phyloP scores from a whole-genome alignment of 352 stramenopile species.

The Pilasporangium apinafurcum region DNA sequence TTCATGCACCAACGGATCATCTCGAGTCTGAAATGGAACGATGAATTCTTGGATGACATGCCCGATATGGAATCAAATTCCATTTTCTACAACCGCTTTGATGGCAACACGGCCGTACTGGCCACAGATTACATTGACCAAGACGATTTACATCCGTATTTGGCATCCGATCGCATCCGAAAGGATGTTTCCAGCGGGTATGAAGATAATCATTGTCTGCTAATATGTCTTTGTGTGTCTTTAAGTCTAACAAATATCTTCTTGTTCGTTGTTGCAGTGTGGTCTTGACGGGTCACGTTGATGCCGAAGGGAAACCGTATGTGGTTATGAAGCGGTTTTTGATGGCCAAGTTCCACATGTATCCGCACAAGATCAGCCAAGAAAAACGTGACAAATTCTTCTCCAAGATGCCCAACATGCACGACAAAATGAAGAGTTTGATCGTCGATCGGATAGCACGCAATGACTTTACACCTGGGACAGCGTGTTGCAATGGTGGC shows the following conservation, averaged over 20 bases:
- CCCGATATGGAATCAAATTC: slow-evolving; percentile 70
- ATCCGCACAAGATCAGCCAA: slow-evolving; percentile 61
- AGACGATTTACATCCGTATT: slow-evolving; percentile 72
- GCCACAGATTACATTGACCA: slow-evolving; percentile 74
- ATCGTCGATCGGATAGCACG: slow-evolving; percentile 36
- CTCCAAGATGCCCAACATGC: slow-evolving; percentile 46
- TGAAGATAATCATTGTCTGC: slow-evolving; percentile 5
- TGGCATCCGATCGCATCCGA: slow-evolving; percentile 58
- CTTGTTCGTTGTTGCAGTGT: slow-evolving; percentile 17
- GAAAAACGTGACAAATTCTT: slow-evolving; percentile 58
- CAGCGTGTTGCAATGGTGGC: no score
- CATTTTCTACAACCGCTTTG: slow-evolving; percentile 58
- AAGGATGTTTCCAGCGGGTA: slow-evolving; percentile 69
- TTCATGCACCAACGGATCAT: slow-evolving; percentile 79
- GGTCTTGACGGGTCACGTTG: slow-evolving; percentile 54
- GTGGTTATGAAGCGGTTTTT: slow-evolving; percentile 79
- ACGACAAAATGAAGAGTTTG: slow-evolving; percentile 57
- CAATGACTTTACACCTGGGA: no score
- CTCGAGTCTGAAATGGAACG: slow-evolving; percentile 63
- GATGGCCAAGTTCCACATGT: slow-evolving; percentile 81
- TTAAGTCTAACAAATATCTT: background rate
- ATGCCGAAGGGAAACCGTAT: slow-evolving; percentile 52
- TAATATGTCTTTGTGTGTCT: background rate
- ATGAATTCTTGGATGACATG: slow-evolving; percentile 30
- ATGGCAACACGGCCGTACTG: slow-evolving; percentile 56